Base-by-base conservation (phyloP, 2,329 filamentous ascomycete species). In the Fusarium globosum region DNA sequence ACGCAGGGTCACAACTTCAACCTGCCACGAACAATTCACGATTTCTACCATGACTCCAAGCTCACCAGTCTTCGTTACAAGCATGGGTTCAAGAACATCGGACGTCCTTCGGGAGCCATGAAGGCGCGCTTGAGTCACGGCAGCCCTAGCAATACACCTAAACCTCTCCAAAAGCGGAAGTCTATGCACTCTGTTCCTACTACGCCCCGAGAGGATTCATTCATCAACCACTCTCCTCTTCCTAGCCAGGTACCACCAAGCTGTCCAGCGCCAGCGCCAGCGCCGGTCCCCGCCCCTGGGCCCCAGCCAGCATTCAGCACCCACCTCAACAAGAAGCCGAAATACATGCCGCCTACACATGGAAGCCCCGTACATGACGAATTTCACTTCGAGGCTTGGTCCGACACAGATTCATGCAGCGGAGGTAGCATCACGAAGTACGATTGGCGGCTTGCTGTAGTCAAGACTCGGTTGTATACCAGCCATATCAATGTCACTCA, bases 81-180 rank as follows among this genome's bases (percentile, higher is more conserved):
- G 79, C 86, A 87, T 65, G 88, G 88, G 0, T 89, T 86, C 67
- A 87, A 88, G 55, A 89, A 87, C 70, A 89, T 90, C 12, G 88
- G 88, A 13, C 83, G 88, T 1, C 88, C 88, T 1, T 88, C 87
- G 45, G 84, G 84, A 7, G 83, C 63, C 13, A 69, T 85, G 70
- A 86, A 83, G 68, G 81, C 82, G 15, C 76, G 76, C 8, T 65
- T 71, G 35, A 78, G 77, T 28, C 66, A 73, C 18, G 76, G 73
- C 12, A 78, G 77, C 49, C 73, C 74, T 9, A 68, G 61, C 38
- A 71, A 51, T 36, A 78, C 80, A 4, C 76, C 78, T 2, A 77
- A 77, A 57, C 69, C 72, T 42, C 58, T 73, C 13, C 81, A 79
- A 71, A 83, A 82, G 72, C 79, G 82, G 30, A 83, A 82, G 73